Evolutionary conservation across 2,329 filamentous ascomycete genomes (phyloP), one percentile per base, ranked within the genome.

Genomic region (Cladorrhinum sp.): DNA sequence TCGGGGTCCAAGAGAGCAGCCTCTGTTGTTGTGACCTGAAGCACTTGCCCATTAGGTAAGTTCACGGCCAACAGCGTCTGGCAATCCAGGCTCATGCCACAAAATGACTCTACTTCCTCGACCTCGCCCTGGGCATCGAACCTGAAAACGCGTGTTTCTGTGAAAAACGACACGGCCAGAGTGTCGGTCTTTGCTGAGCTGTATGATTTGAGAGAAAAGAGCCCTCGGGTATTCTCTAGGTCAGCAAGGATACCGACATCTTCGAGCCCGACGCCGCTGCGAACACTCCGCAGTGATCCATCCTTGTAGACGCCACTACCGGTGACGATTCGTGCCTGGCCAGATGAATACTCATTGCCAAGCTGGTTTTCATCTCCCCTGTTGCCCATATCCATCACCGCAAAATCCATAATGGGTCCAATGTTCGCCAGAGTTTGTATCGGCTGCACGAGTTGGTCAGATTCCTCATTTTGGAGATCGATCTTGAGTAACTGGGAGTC

Each of bases 361-460:
- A 80, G 75, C 61, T 91, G 87, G 8, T 82, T 86, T 65, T 95
- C 89, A 21, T 88, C 88, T 62, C 91, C 88, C 59, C 91, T 83
- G 67, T 92, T 93, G 0, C 93, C 94, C 82, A 98, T 90, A 70
- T 98, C 95, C 92, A 98, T 96, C 16, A 99, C 86, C 1, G 90
- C 88, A 68, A 99, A 97, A 72, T 99, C 95, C 42, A 98, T 77
- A 48, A 99, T 80, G 0, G 95, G 95, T 0, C 90, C 92, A 68
- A 98, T 91, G 70, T 96, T 99, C 2, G 85, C 79, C 59, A 96
- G 81, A 0, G 86, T 89, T 71, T 96, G 92, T 9, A 95, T 73
- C 3, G 93, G 74, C 53, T 87, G 80, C 62, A 93, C 79, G 0
- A 80, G 70, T 23, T 71, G 67, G 26, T 67, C 61, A 0, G 62